Evolutionary conservation across 148 eudicot species (phyloP).

Genomic region (Arctostaphylos glauca): DNA sequence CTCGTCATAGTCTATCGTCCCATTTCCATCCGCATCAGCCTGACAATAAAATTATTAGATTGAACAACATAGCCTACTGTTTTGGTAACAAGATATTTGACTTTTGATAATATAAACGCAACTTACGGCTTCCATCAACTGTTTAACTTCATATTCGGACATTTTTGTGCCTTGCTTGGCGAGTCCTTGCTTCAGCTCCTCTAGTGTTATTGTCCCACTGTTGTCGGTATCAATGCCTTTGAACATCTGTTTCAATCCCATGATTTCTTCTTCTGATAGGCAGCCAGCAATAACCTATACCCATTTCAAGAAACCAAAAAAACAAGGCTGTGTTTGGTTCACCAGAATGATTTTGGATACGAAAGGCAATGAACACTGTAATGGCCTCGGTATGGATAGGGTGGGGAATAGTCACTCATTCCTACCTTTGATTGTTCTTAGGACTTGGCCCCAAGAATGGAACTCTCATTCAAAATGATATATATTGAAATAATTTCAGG

Average conservation of each 20-base stretch:
- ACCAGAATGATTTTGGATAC: background rate
- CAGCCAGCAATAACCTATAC: slow-evolving; percentile 70
- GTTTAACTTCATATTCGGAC: slow-evolving; percentile 58
- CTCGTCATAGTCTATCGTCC: slow-evolving; percentile 94
- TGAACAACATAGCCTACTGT: background rate
- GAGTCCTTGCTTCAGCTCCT: slow-evolving; percentile 62
- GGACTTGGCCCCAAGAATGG: background rate
- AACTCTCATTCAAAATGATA: background rate
- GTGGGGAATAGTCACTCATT: background rate
- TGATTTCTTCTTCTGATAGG: slow-evolving; percentile 69
- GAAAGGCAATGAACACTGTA: background rate
- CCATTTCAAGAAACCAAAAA: slow-evolving; percentile 5
- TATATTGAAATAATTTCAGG: too few species aligned
- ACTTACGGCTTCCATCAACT: slow-evolving; percentile 68
- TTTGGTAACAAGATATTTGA: background rate
- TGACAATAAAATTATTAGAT: slow-evolving; percentile 16
- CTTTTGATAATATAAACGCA: background rate
- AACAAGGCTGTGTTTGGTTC: background rate
- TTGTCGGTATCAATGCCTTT: slow-evolving; percentile 60
- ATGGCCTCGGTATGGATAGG: background rate
- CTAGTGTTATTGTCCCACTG: slow-evolving; percentile 66
- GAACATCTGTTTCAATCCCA: slow-evolving; percentile 73
- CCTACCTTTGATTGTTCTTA: background rate
- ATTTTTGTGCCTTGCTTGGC: slow-evolving; percentile 58
- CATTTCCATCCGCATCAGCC: slow-evolving; percentile 99